Conservation (phyloP, 2,329 filamentous ascomycete species). For the Curvularia lunata region DNA sequence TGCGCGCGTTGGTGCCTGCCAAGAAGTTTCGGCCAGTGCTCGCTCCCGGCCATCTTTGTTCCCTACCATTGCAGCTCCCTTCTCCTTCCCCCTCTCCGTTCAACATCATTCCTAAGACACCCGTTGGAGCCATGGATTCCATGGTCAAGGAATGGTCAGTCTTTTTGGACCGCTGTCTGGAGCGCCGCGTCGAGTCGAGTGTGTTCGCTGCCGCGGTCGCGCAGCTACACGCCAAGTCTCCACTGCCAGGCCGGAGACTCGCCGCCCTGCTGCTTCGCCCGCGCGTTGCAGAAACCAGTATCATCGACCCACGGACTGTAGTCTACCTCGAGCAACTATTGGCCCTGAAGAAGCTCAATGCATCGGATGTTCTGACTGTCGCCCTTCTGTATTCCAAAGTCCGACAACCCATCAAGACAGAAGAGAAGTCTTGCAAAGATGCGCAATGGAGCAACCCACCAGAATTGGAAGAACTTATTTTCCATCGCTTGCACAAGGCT, state of each 20-base stretch:
- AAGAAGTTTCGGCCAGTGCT: constrained; percentile 14
- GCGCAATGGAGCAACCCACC: constrained; percentile 43
- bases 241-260: constrained; percentile 46
- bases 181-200: constrained; percentile 39
- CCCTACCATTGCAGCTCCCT: constrained; percentile 6
- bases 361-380: constrained; percentile 43
- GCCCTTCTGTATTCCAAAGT: constrained; percentile 47
- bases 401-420: constrained; percentile 31
- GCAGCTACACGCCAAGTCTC: constrained; percentile 43
- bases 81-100: constrained; percentile 7
- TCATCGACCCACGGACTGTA: constrained; percentile 45
- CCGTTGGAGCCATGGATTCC: constrained; percentile 41
- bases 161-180: constrained; percentile 47
- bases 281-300: constrained; percentile 32
- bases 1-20: constrained; percentile 8
- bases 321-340: constrained; percentile 46
- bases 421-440: constrained; percentile 27
- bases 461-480: constrained; percentile 48
- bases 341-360: constrained; percentile 41
- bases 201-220: constrained; percentile 42
- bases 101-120: constrained; percentile 12
- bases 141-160: constrained; percentile 42
- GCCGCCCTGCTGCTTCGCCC: constrained; percentile 45
- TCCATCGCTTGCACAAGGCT: constrained; percentile 45
- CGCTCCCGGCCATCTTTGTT: constrained; percentile 20